phyloP scores from a whole-genome alignment of 2,329 filamentous ascomycete species.

The Phialophora verrucosa region DNA sequence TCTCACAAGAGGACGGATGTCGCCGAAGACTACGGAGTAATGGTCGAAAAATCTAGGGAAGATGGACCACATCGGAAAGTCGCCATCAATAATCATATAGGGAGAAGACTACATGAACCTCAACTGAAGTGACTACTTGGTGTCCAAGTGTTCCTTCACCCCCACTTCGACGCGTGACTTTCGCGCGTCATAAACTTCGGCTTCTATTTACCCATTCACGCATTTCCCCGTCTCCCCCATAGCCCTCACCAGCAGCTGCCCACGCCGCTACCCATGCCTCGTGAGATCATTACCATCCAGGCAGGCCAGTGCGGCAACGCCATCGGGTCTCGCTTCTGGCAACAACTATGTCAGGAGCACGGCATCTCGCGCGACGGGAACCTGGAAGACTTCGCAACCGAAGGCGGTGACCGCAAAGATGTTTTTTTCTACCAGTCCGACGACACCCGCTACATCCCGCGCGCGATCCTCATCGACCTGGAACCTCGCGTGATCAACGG shows the following conservation, averaged over 20 bases:
- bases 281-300: constrained; percentile 99
- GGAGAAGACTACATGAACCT: no score
- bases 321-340: constrained; percentile 92
- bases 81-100: no score
- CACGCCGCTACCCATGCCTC: constrained; percentile 33
- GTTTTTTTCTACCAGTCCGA: constrained; percentile 99
- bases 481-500: constrained; percentile 90
- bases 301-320: constrained; percentile 67
- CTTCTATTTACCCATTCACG: neutral
- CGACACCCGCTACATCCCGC: constrained; percentile 96
- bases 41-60: no score
- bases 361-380: constrained; percentile 98
- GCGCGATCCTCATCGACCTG: constrained; percentile 92
- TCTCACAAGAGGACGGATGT: neutral
- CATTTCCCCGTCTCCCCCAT: neutral
- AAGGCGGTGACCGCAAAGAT: constrained; percentile 96
- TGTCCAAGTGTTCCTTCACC: neutral
- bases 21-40: neutral
- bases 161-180: neutral
- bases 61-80: no score
- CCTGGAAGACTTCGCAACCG: constrained; percentile 94
- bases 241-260: neutral
- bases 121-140: neutral
- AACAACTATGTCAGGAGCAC: constrained; percentile 96
- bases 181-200: neutral